Evolutionary conservation across 768 basidiomycete genomes (phyloP), one percentile per base, ranked within the genome.

Genomic region (Jaapia argillacea): DNA sequence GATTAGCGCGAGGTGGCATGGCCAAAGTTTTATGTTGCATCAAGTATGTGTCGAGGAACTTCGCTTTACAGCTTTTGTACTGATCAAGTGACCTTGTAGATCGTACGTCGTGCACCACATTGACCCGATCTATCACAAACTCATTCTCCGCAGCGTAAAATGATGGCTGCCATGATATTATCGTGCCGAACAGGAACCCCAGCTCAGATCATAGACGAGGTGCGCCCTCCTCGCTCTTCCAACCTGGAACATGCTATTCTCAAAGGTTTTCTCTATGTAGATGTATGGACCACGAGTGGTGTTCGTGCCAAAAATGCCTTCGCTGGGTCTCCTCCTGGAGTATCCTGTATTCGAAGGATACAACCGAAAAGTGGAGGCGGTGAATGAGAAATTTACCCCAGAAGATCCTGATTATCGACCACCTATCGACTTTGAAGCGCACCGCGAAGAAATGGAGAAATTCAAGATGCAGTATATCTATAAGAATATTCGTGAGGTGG

Each of bases 21-120:
- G 94, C 0, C 96, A 99, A 61, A 92, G 89, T 53, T 99, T 99
- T 61, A 98, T 99, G 96, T 65, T 99, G 43, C 94, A 99, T 61
- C 96, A 99, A 71, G 92, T 92, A 54, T 42, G n/a, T n/a, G n/a
- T n/a, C n/a, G n/a, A n/a, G n/a, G 71, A 64, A n/a, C 24, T 55
- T 51, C 37, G 37, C 5, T 6, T 36, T 27, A 45, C 14, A 20
- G 5, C 38, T 26, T 31, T 45, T 28, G 7, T 18, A 36, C 45
- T 51, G 37, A 49, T 43, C 6, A 33, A 26, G n/a, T n/a, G n/a
- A n/a, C n/a, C n/a, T n/a, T n/a, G n/a, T n/a, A n/a, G n/a, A n/a
- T n/a, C n/a, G n/a, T n/a, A n/a, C n/a, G n/a, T n/a, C n/a, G n/a
- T n/a, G n/a, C n/a, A n/a, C n/a, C n/a, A n/a, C n/a, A n/a, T n/a